phyloP scores from a whole-genome alignment of 768 basidiomycete genomes.

The Suillus decipiens region DNA sequence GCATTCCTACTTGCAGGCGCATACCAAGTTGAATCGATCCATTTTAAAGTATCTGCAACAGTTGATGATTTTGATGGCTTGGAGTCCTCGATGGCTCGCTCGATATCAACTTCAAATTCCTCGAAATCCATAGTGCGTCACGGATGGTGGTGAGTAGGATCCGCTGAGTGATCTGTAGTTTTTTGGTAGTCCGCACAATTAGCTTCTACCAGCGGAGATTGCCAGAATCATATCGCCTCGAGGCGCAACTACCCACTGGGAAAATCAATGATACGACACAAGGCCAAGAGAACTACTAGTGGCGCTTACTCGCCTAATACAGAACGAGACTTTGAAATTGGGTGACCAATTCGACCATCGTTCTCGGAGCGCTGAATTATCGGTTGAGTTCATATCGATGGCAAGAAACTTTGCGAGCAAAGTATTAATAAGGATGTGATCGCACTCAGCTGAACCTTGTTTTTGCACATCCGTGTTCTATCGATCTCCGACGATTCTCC shows the following conservation, averaged over 20 bases:
- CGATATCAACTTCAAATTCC: conserved; percentile 33
- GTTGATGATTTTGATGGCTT: conserved; percentile 12
- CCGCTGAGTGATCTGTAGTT: background rate
- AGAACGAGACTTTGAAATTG: background rate
- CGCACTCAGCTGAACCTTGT: background rate
- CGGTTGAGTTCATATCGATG: conserved; percentile 3
- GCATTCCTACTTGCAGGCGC: conserved; percentile 34
- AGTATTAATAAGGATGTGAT: background rate
- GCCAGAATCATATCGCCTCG: conserved; percentile 5
- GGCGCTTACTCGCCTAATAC: background rate
- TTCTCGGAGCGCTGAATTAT: background rate
- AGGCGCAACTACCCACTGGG: background rate
- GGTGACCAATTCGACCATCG: background rate
- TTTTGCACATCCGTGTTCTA: background rate
- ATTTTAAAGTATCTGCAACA: conserved; percentile 26
- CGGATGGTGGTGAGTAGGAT: background rate
- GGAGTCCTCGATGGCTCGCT: background rate
- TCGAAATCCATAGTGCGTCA: conserved; percentile 41
- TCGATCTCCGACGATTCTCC: background rate
- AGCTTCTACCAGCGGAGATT: conserved; percentile 1
- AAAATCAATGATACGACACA: background rate
- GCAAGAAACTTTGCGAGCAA: background rate
- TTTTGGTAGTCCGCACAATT: background rate
- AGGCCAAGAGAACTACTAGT: background rate
- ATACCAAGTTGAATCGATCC: conserved; percentile 44